Base-by-base conservation (phyloP, 2,329 filamentous ascomycete species). In the Nothophoma quercina region DNA sequence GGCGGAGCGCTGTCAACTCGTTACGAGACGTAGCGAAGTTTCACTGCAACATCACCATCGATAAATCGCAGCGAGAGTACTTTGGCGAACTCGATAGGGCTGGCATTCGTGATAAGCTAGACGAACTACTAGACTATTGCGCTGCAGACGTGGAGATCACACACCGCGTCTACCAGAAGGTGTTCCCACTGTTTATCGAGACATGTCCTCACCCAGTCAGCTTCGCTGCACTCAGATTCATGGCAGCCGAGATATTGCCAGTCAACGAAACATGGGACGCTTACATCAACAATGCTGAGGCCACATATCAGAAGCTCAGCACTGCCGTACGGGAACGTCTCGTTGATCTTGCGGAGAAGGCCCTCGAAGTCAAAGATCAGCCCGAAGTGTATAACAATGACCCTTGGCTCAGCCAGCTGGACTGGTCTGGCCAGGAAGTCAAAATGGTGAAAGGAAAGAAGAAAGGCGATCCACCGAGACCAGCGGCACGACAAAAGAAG, bases 171-270 rank as follows among this genome's bases (percentile, higher is more conserved):
- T 99, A 93, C 75, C 88, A 91, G 70, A 91, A 91, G 54, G 92
- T 98, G 1, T 95, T 99, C 58, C 91, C 92, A 1, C 88, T 89
- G 52, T 99, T 97, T 65, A 79, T 97, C 16, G 82, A 91, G 35
- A 90, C 90, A 21, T 99, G 95, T 69, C 95, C 95, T 0, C 96
- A 99, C 74, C 95, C 95, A 0, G 95, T 99, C 67, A 98, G 93
- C 75, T 99, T 99, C 68, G 93, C 91, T 2, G 95, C 95, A 2
- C 81, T 99, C 15, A 85, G 95, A 13, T 95, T 98, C 71, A 82
- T 99, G n/a, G 92, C 93, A 0, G 89, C 93, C 0, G 92, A 96
- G 59, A 96, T 98, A 39, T 79, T 99, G 7, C 95, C 95, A 0
- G 89, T 98, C 35, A 86, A 98, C 71, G 85, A 88, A 64, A 87